Percentiles rank a stretch among this genome's conserved stretches.
Conservation (phyloP, 257 asterid species). For the Solanum dulcamara region DNA sequence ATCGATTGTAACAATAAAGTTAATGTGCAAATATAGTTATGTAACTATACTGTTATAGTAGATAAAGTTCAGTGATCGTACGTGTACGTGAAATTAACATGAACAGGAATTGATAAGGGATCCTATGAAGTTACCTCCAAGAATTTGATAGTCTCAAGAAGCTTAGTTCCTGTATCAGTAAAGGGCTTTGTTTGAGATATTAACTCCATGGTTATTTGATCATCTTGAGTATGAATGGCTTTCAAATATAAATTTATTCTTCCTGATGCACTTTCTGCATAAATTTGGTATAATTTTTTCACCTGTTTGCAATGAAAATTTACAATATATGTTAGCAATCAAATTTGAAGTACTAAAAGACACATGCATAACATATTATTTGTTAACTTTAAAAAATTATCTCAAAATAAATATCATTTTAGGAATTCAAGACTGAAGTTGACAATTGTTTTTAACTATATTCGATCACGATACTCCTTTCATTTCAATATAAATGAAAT, state of each 20-base stretch:
- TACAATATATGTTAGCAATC: neutral
- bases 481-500: neutral
- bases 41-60: neutral
- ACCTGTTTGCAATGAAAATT: neutral
- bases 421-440: neutral
- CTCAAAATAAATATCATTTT: neutral
- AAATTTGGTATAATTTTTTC: conserved; percentile 18
- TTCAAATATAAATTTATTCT: conserved; percentile 40
- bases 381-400: no score
- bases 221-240: conserved; percentile 21
- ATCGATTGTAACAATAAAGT: neutral
- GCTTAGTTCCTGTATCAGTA: conserved; percentile 45
- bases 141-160: conserved; percentile 30
- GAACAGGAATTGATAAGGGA: no score
- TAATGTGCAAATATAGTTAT: neutral
- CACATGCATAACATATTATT: neutral
- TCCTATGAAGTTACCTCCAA: conserved; percentile 14
- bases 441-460: neutral
- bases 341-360: neutral
- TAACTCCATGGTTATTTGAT: conserved; percentile 16
- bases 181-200: conserved; percentile 39
- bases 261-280: conserved; percentile 40
- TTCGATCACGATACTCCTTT: no score
- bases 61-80: neutral
- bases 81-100: no score